Base-by-base conservation (phyloP, 2,329 filamentous ascomycete species). In the Trichoderma sp. region DNA sequence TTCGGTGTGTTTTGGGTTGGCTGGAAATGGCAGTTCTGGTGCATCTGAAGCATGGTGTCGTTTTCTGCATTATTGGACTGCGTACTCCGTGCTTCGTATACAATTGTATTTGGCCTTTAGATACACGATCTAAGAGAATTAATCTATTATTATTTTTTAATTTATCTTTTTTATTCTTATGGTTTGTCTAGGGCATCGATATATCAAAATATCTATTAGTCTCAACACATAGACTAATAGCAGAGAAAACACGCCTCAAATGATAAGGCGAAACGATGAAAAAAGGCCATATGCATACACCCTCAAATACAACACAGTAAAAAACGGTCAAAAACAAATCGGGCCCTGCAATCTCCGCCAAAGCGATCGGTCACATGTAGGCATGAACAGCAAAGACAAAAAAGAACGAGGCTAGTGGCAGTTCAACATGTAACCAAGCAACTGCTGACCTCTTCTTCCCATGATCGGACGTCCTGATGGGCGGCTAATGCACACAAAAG, bases 341-440 rank as follows among this genome's bases (percentile, higher is more conserved):
- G 26, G 61, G 17, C 30, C n/a, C 17, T 59, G 57, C 26, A 30
- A 30, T 64, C 36, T 63, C 59, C 36, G 61, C 23, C 61, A 39
- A 64, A 13, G 23, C 61, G 61, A 64, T 64, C 61, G 61, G 36
- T 64, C 61, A 39, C 64, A 57, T 67, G 47, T 53, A 53, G 47
- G 47, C 11, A 23, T 53, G 11, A 53, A 23, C 20, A 13, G 1
- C 7, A 43, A 43, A n/a, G 39, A 8, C 36, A 9, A 53, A 53
- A 53, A 53, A 6, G 3, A 20, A 55, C 30, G n/a, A 23, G 43
- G 28, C 28, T 65, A 36, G 17, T 53, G n/a, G n/a, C 43, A 53
- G n/a, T 50, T 50, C 11, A 13, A 53, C 47, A 53, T 53, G 47
- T 53, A 53, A 53, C 47, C 47, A 53, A 53, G 47, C 47, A 23